phyloP scores from a whole-genome alignment of 176 grass and related monocot species.

The Triticum timopheevii region DNA sequence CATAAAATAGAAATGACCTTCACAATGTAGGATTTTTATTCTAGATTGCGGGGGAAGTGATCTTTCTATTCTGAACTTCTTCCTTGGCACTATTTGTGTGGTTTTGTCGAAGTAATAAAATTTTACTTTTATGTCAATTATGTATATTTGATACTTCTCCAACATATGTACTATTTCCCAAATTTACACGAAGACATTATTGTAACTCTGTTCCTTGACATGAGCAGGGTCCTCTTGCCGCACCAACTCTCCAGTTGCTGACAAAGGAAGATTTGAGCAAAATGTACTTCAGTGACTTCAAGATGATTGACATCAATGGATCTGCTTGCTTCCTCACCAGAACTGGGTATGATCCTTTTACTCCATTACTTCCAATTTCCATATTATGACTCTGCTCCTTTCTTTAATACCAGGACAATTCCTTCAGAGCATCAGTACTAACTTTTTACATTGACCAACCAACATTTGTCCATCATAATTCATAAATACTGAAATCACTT shows the following conservation, averaged over 20 bases:
- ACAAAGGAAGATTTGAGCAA: conserved; percentile 95
- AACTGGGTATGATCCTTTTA: conserved; percentile 69
- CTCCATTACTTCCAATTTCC: background rate
- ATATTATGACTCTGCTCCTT: background rate
- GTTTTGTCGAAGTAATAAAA: background rate
- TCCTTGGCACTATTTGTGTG: background rate
- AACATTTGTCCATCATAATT: background rate
- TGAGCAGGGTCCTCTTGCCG: conserved; percentile 84
- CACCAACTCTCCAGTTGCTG: conserved; percentile 74
- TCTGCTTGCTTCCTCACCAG: conserved; percentile 83
- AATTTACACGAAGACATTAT: background rate
- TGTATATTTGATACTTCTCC: conserved; percentile 9
- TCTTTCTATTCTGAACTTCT: background rate
- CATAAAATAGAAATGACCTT: background rate
- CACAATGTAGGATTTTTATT: background rate
- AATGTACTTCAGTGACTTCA: conserved; percentile 92
- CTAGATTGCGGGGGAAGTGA: background rate
- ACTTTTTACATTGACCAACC: background rate
- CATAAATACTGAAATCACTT: background rate
- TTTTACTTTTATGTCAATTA: background rate
- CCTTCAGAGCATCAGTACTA: background rate
- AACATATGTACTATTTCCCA: background rate
- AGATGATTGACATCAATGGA: conserved; percentile 84
- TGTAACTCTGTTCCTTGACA: conserved; percentile 14
- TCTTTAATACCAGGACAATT: background rate